Percentiles rank a stretch among this genome's conserved stretches.
phyloP scores from a whole-genome alignment of 176 grass and related monocot genomes.

The Otatea glauca region DNA sequence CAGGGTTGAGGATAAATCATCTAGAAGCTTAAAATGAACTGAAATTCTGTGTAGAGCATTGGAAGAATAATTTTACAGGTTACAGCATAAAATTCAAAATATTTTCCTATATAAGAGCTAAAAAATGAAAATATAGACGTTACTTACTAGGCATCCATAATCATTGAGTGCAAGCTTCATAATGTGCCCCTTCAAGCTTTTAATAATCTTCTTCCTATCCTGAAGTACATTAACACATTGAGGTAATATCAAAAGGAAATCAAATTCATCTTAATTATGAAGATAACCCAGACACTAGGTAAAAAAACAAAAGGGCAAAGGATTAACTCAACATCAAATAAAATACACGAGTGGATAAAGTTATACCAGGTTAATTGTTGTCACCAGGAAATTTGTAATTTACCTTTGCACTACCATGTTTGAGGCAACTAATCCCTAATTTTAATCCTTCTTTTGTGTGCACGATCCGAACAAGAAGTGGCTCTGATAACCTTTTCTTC shows the following conservation, averaged over 20 bases:
- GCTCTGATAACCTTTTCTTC: conserved; percentile 74
- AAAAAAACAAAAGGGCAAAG: neutral
- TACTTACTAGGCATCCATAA: conserved; percentile 91
- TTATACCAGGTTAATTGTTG: neutral
- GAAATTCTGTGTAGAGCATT: neutral
- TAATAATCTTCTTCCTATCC: conserved; percentile 96
- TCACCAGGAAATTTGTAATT: neutral
- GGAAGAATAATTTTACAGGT: neutral
- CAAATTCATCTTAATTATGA: neutral
- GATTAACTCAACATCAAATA: neutral
- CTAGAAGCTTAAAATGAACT: neutral
- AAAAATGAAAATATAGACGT: conserved; percentile 19
- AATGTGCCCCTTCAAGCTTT: conserved; percentile 85
- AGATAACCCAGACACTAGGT: neutral
- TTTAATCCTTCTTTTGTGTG: conserved; percentile 78
- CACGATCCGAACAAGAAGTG: conserved; percentile 84
- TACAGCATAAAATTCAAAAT: conserved; percentile 7
- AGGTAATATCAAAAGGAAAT: conserved; percentile 14
- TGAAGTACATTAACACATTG: conserved; percentile 49
- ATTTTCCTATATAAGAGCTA: neutral
- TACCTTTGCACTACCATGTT: conserved; percentile 83
- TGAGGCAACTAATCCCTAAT: conserved; percentile 75
- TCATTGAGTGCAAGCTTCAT: conserved; percentile 82
- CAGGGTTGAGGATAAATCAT: conserved; percentile 2
- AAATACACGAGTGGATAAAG: neutral